Conservation (phyloP, 257 asterid genomes). For the Paulownia fortunei region DNA sequence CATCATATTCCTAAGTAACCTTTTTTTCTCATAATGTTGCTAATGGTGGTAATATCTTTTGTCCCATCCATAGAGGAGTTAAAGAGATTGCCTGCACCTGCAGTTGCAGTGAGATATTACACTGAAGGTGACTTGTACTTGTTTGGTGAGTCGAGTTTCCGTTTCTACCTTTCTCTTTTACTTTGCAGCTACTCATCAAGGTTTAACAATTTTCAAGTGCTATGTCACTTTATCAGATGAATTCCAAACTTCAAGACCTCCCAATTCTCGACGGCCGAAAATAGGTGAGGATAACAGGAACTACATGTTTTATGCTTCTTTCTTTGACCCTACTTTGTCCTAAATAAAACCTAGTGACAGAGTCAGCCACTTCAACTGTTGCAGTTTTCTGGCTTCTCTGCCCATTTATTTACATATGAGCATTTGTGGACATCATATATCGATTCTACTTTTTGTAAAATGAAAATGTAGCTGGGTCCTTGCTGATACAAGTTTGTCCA, state of each 20-base stretch:
- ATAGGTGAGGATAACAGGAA: constrained; percentile 59
- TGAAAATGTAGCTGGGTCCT: no score
- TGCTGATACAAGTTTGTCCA: background rate
- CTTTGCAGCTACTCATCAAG: background rate
- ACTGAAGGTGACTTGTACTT: constrained; percentile 89
- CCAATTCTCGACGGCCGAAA: constrained; percentile 83
- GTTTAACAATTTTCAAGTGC: background rate
- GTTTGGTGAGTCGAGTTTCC: constrained; percentile 70
- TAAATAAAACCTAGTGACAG: background rate
- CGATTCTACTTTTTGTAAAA: no score
- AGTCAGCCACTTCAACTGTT: background rate
- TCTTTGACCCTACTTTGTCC: background rate
- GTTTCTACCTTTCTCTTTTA: background rate
- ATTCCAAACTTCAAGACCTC: constrained; percentile 85
- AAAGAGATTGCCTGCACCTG: constrained; percentile 73
- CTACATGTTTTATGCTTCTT: background rate
- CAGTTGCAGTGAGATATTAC: constrained; percentile 82
- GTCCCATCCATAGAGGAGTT: constrained; percentile 58
- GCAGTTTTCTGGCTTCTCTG: background rate
- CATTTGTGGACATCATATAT: background rate
- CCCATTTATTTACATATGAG: background rate
- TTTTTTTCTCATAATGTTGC: constrained; percentile 24
- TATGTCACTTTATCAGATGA: constrained; percentile 64
- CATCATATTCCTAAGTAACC: background rate
- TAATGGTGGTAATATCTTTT: constrained; percentile 27